Conservation (phyloP, 2,329 filamentous ascomycete genomes). For the Neonectria punicea region DNA sequence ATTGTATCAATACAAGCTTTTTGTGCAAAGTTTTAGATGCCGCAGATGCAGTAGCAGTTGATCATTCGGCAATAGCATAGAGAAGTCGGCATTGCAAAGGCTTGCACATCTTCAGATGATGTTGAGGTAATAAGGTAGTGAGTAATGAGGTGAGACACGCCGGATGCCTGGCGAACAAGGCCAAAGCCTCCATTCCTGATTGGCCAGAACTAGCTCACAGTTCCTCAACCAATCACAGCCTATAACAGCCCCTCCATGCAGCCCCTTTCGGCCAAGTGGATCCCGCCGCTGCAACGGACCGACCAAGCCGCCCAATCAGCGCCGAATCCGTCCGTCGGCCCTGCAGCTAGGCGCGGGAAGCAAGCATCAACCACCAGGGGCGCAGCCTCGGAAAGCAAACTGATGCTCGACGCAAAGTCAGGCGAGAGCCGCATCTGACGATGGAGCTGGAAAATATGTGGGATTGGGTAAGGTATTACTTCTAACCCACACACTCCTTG, state of each 20-base stretch:
- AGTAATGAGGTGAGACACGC: neutral
- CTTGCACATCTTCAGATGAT: neutral
- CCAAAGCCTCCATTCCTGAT: neutral
- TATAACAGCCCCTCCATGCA: neutral
- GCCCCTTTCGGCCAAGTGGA: conserved; percentile 3
- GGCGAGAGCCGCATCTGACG: neutral
- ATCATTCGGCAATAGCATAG: no score
- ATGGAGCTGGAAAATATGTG: neutral
- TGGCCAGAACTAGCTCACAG: neutral
- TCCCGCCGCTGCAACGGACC: conserved; percentile 1
- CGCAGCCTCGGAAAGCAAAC: neutral
- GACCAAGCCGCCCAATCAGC: conserved; percentile 1
- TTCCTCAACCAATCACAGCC: neutral
- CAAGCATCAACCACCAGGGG: conserved; percentile 10
- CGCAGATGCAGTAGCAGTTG: no score
- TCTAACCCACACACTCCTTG: neutral
- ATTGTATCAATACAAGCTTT: neutral
- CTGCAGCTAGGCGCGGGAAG: conserved; percentile 18
- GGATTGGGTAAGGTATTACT: neutral
- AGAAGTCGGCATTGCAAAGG: neutral
- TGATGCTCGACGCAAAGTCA: neutral
- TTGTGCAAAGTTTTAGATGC: no score
- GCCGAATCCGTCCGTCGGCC: neutral
- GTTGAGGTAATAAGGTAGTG: neutral
- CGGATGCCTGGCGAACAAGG: neutral